These are phyloP conservation scores for Lasiodiplodia gonubiensis DNA, from an alignment of 2,329 filamentous ascomycete genomes.

Conservation along the genomic window DNA sequence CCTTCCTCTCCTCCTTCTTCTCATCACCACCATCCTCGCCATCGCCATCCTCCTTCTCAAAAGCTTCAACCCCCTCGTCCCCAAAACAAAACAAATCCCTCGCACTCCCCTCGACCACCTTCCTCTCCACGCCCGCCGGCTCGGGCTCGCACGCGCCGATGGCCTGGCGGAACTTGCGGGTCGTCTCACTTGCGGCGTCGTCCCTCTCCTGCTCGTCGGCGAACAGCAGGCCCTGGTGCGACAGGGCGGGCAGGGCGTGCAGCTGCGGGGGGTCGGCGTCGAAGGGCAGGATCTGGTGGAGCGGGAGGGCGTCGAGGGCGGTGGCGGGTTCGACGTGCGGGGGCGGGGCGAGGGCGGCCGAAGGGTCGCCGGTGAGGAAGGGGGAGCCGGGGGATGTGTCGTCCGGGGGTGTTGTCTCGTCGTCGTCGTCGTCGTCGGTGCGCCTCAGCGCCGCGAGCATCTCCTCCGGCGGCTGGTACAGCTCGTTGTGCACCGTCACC, in stretches of 20 bases:
- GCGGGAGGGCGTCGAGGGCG: conserved; percentile 33
- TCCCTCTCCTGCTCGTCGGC: conserved; percentile 32
- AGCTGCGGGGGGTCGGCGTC: conserved; percentile 49
- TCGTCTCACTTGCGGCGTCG: conserved; percentile 59
- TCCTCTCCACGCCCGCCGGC: background rate
- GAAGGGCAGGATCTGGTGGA: conserved; percentile 36
- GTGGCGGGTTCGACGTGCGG: conserved; percentile 30
- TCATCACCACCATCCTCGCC: background rate
- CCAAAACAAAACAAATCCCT: conserved; percentile 70
- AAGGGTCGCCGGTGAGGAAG: conserved; percentile 18
- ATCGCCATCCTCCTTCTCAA: background rate
- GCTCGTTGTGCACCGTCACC: conserved; percentile 77
- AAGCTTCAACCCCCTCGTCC: conserved; percentile 40
- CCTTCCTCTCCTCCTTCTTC: background rate
- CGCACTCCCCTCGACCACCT: conserved; percentile 48
- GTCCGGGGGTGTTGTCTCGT: conserved; percentile 29
- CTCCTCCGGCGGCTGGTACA: conserved; percentile 75
- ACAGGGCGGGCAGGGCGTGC: conserved; percentile 63
- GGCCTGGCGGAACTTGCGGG: conserved; percentile 63
- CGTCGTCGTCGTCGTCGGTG: no score
- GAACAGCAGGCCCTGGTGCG: conserved; percentile 63
- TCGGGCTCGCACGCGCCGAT: conserved; percentile 67
- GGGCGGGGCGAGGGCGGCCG: conserved; percentile 2
- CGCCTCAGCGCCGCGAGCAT: conserved; percentile 39
- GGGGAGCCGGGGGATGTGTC: conserved; percentile 21